phyloP scores from a whole-genome alignment of 495 filamentous ascomycete genomes.

The Entonaema liquescens region DNA sequence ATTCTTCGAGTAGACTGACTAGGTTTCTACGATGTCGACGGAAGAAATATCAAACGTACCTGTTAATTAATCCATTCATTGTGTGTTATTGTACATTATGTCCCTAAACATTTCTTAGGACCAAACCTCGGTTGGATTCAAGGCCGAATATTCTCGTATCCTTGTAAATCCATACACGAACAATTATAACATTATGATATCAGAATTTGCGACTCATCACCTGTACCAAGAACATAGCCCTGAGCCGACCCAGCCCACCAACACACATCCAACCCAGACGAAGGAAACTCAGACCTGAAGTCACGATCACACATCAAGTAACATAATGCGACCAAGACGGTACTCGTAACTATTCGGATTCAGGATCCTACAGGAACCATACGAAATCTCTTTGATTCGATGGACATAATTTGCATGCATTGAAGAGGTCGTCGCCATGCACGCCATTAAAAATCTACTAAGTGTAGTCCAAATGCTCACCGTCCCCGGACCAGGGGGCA shows the following conservation, averaged over 20 bases:
- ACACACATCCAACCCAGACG: background rate
- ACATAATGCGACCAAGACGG: background rate
- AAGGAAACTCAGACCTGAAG: background rate
- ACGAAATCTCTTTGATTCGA: background rate
- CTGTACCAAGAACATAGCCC: background rate
- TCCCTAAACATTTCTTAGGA: background rate
- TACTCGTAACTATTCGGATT: conserved; percentile 7
- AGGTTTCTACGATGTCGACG: background rate
- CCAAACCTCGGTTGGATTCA: conserved; percentile 34
- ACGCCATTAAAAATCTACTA: conserved; percentile 39
- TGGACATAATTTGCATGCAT: conserved; percentile 11
- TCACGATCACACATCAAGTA: background rate
- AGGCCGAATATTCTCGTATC: conserved; percentile 20
- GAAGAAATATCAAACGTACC: too few species aligned
- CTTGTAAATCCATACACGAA: background rate
- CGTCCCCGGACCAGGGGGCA: conserved; percentile 11
- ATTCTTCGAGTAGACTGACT: too few species aligned
- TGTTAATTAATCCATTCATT: too few species aligned
- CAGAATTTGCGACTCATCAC: background rate
- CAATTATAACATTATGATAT: background rate
- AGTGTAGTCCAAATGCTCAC: conserved; percentile 17
- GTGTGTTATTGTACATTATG: background rate
- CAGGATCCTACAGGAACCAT: conserved; percentile 7
- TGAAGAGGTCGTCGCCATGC: conserved; percentile 23
- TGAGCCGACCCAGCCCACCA: background rate